These are phyloP conservation scores for Termitomyces eurrhizus DNA, from an alignment of 768 basidiomycete species.

Conservation along the genomic window DNA sequence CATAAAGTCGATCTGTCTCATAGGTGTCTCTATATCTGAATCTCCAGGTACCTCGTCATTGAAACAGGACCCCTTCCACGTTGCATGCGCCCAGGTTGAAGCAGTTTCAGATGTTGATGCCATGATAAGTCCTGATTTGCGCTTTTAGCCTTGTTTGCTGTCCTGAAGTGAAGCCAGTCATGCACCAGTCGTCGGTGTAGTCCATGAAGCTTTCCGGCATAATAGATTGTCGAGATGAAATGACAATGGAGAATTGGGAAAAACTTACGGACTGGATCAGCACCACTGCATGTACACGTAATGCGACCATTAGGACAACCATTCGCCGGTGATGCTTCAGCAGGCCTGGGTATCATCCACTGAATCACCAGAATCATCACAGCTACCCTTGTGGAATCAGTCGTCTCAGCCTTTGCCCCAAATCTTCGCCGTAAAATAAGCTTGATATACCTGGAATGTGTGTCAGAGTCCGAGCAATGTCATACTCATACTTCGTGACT, in stretches of 20 bases:
- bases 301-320: slow-evolving; percentile 32
- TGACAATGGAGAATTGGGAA: neutral
- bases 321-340: slow-evolving; percentile 30
- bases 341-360: slow-evolving; percentile 37
- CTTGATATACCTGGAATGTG: slow-evolving; percentile 34
- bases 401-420: neutral
- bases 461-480: slow-evolving; percentile 49
- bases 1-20: neutral
- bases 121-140: slow-evolving; percentile 32
- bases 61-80: neutral
- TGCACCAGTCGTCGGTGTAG: slow-evolving; percentile 42
- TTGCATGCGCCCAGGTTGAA: neutral
- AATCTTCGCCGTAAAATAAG: neutral
- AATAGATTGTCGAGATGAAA: neutral
- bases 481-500: slow-evolving; percentile 46
- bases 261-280: slow-evolving; percentile 39
- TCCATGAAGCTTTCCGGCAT: slow-evolving; percentile 41
- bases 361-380: slow-evolving; percentile 31
- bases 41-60: neutral
- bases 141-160: slow-evolving; percentile 34
- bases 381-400: slow-evolving; percentile 23
- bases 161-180: slow-evolving; percentile 40
- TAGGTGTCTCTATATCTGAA: neutral
- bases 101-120: neutral
- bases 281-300: slow-evolving; percentile 27